These are phyloP conservation scores for Coemansia sp. DNA, from an alignment of 192 early-diverging fungal species.

Conservation along the genomic window DNA sequence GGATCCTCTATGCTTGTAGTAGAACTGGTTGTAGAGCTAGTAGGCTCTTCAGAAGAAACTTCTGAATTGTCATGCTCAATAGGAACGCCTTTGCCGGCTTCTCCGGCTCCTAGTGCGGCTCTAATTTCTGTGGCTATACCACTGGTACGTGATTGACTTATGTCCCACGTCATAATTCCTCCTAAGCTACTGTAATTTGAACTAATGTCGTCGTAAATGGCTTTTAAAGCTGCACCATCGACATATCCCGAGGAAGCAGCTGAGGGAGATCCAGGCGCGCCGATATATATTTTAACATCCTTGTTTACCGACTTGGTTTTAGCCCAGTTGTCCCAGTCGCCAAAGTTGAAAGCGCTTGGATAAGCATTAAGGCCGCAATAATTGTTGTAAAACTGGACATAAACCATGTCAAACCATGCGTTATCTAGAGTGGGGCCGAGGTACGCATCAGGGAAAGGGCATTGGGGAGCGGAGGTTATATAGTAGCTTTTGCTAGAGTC, in stretches of 20 bases:
- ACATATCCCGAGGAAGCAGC: constrained; percentile 58
- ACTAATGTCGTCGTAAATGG: constrained; percentile 49
- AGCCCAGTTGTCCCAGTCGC: constrained; percentile 66
- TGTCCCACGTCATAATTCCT: constrained; percentile 73
- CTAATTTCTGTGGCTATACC: constrained; percentile 37
- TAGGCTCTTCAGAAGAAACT: background rate
- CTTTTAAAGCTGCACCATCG: constrained; percentile 23
- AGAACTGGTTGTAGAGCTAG: background rate
- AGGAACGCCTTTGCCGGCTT: constrained; percentile 4
- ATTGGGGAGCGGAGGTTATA: constrained; percentile 63
- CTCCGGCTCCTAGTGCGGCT: constrained; percentile 20
- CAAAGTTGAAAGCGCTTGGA: constrained; percentile 54
- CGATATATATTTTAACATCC: constrained; percentile 57
- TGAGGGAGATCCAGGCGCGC: constrained; percentile 56
- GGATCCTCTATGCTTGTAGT: background rate
- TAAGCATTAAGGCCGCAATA: constrained; percentile 59
- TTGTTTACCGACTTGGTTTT: constrained; percentile 57
- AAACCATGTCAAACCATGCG: constrained; percentile 65
- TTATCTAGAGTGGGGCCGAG: constrained; percentile 54
- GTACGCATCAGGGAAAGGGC: constrained; percentile 60
- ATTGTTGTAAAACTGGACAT: constrained; percentile 75
- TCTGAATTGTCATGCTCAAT: no score
- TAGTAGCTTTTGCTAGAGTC: constrained; percentile 54
- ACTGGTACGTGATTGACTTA: constrained; percentile 44
- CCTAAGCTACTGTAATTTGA: constrained; percentile 56